Base-by-base conservation (phyloP, 257 asterid genomes). In the Misopates orontium region DNA sequence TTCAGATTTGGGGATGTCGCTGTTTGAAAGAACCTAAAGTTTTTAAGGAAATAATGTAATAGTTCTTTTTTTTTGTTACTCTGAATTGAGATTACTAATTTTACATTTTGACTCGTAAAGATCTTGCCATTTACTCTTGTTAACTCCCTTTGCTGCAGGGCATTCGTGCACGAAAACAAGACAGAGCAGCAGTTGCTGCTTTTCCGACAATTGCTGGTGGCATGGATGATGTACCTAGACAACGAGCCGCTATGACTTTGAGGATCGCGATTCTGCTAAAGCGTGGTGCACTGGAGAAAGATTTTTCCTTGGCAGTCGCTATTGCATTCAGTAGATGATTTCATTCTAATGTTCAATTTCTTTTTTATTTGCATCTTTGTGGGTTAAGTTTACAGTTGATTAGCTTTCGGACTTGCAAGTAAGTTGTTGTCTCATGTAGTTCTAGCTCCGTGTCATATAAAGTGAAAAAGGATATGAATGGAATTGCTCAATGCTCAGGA, bases 121-220 rank as follows among this genome's bases (percentile, higher is more conserved):
- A 19, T 60, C 12, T 25, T 21, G 12, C 12, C 17, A 24, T 51
- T 23, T 16, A 54, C 28, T 11, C 40, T n/a, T 2, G 16, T 1
- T 25, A 17, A 12, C 0, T 64, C 17, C 66, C 4, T 36, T 31
- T 42, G 56, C 15, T 78, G 66, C 83, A 94, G 99, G 76, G 80
- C 86, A 12, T 76, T 90, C 95, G 93, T 83, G 62, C 95, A 90
- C 67, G 97, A n/a, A n/a, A n/a, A n/a, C n/a, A n/a, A n/a, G n/a
- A n/a, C n/a, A n/a, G 99, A 56, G 95, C 99, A 7, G 84, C 79
- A 58, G 88, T 94, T 39, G 82, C 96, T n/a, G 89, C 97, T 52
- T 94, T 94, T 79, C 77, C 88, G 17, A 84, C 96, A 16, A 85
- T 94, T 23, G 96, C 97, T 15, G 79, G 76, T 56, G 79, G 95